phyloP scores from a whole-genome alignment of 129 eudicot genomes.

The Deinandra increscens region DNA sequence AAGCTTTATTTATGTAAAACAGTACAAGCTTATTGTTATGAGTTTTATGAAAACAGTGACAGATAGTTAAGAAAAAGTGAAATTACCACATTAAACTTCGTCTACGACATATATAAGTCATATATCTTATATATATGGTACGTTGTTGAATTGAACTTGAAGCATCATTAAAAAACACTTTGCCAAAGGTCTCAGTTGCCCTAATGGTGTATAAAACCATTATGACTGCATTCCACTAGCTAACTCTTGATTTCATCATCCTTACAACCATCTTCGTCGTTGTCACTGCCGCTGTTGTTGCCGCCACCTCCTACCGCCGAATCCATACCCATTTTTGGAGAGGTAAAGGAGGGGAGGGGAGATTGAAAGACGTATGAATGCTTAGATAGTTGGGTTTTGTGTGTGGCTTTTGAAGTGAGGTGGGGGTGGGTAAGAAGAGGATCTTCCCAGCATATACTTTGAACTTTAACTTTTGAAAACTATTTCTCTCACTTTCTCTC shows the following conservation, averaged over 20 bases:
- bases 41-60: slow-evolving; percentile 18
- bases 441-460: slow-evolving; percentile 49
- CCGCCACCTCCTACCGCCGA: slow-evolving; percentile 17
- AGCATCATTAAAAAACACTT: slow-evolving; percentile 18
- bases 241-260: slow-evolving; percentile 1
- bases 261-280: background rate
- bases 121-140: slow-evolving; percentile 6
- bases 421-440: slow-evolving; percentile 40
- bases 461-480: slow-evolving; percentile 33
- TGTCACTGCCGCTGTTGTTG: slow-evolving; percentile 7
- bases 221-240: slow-evolving; percentile 21
- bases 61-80: background rate
- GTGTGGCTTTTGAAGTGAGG: slow-evolving; percentile 29
- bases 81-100: slow-evolving; percentile 30
- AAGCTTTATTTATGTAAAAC: slow-evolving; percentile 25
- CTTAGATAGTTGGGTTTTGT: slow-evolving; percentile 23
- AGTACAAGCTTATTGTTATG: slow-evolving; percentile 3
- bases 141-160: no score
- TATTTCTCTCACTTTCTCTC: no score
- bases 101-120: slow-evolving; percentile 4
- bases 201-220: slow-evolving; percentile 42
- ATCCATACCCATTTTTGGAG: slow-evolving; percentile 23
- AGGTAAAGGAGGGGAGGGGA: background rate
- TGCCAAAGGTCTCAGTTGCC: slow-evolving; percentile 58
- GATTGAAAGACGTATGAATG: slow-evolving; percentile 23